A percentile compares a stretch with the other conserved stretches of the same genome.
Conservation (phyloP, 169 alveolate species). For the Theileria annulata region DNA sequence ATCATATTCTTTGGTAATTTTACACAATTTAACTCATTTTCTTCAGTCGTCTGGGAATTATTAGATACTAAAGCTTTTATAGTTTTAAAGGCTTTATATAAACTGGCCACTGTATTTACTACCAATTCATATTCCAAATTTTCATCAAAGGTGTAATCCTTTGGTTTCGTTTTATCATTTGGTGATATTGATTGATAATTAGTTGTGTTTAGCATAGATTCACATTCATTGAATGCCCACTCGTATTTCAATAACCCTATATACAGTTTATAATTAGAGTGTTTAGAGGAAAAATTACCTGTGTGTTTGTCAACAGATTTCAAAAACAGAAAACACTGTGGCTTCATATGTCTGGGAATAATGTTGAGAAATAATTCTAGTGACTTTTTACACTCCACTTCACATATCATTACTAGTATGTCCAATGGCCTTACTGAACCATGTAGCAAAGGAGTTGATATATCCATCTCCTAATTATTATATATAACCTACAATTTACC, state of each 20-base stretch:
- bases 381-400: conserved; percentile 38
- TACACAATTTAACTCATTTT: background rate
- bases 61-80: background rate
- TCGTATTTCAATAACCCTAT: conserved; percentile 46
- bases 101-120: conserved; percentile 16
- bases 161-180: too few relatives aligned
- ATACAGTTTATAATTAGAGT: background rate
- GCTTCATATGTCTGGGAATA: background rate
- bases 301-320: conserved; percentile 36
- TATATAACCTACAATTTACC: conserved; percentile 1
- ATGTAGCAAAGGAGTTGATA: conserved; percentile 35
- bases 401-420: conserved; percentile 1
- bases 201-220: background rate
- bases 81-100: background rate
- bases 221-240: conserved; percentile 54
- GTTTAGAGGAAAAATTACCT: conserved; percentile 13
- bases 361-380: conserved; percentile 31
- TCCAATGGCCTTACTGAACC: conserved; percentile 52
- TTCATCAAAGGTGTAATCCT: too few relatives aligned
- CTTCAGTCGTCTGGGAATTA: background rate
- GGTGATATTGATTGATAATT: too few relatives aligned
- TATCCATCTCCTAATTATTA: conserved; percentile 1
- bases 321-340: conserved; percentile 39
- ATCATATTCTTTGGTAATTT: background rate
- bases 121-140: background rate